These are phyloP conservation scores for Suillus spraguei DNA, from an alignment of 768 basidiomycete species.

Conservation along the genomic window DNA sequence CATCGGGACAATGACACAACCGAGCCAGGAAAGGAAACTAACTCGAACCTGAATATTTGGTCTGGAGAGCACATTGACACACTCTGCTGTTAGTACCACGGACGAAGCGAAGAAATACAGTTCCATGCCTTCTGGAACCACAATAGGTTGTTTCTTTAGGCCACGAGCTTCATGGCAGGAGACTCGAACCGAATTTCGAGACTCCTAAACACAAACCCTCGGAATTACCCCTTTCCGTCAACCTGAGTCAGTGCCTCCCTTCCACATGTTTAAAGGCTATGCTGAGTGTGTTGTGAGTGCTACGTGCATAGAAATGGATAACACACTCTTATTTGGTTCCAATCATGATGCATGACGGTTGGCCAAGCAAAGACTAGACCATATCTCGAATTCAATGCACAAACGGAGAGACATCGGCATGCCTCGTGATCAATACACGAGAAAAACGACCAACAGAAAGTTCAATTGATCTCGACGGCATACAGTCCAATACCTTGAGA, in stretches of 20 bases:
- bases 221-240: conserved; percentile 68
- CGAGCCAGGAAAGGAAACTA: background rate
- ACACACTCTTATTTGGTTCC: background rate
- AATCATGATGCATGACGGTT: background rate
- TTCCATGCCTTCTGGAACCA: conserved; percentile 40
- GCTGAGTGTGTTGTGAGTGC: background rate
- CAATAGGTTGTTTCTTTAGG: conserved; percentile 44
- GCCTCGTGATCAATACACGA: background rate
- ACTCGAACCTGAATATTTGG: background rate
- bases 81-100: conserved; percentile 59
- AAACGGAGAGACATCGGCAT: background rate
- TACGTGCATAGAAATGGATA: background rate
- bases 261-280: background rate
- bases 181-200: conserved; percentile 58
- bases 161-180: conserved; percentile 39
- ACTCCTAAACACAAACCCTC: conserved; percentile 42
- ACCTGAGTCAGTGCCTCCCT: conserved; percentile 41
- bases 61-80: background rate
- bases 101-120: conserved; percentile 41
- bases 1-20: background rate
- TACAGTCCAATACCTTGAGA: background rate
- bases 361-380: background rate
- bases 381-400: background rate
- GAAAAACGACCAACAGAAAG: background rate
- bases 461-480: background rate